Conservation (phyloP, 768 basidiomycete genomes). For the Boletus subcaerulescens region DNA sequence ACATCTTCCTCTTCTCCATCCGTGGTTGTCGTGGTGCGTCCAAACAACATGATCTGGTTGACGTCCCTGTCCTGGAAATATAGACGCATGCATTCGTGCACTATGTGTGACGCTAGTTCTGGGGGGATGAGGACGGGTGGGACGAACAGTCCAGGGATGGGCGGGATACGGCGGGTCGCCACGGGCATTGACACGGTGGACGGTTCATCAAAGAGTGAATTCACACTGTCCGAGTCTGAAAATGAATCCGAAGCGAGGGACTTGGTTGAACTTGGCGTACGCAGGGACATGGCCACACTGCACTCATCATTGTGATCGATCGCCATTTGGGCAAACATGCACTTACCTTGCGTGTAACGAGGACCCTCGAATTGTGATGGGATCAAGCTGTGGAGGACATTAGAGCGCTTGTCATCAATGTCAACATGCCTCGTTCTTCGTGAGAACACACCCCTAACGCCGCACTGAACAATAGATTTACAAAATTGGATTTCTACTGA, state of each 20-base stretch:
- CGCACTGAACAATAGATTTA: not conserved
- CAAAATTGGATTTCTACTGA: not conserved
- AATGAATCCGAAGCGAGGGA: not conserved
- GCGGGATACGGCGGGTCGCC: constrained; percentile 41
- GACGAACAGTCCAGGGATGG: constrained; percentile 64
- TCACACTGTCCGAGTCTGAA: constrained; percentile 25
- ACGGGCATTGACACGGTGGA: constrained; percentile 10
- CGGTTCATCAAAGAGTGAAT: constrained; percentile 54
- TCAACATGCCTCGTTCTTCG: constrained; percentile 5
- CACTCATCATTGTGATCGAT: not conserved
- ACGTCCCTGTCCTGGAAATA: constrained; percentile 51
- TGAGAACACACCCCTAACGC: constrained; percentile 19
- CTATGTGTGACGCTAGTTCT: constrained; percentile 49
- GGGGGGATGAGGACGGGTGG: constrained; percentile 49
- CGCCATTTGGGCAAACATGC: not conserved
- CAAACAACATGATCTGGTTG: constrained; percentile 90
- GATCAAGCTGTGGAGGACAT: not conserved
- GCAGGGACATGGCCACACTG: constrained; percentile 9
- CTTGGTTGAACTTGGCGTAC: not conserved
- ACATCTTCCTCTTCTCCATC: constrained; percentile 10
- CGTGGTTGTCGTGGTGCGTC: constrained; percentile 34
- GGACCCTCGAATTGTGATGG: not conserved
- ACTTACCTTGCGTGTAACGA: constrained; percentile 7
- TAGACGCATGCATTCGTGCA: constrained; percentile 49
- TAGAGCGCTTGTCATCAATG: not conserved